Conservation (phyloP, 768 basidiomycete genomes). For the Hypholoma fasciculare region DNA sequence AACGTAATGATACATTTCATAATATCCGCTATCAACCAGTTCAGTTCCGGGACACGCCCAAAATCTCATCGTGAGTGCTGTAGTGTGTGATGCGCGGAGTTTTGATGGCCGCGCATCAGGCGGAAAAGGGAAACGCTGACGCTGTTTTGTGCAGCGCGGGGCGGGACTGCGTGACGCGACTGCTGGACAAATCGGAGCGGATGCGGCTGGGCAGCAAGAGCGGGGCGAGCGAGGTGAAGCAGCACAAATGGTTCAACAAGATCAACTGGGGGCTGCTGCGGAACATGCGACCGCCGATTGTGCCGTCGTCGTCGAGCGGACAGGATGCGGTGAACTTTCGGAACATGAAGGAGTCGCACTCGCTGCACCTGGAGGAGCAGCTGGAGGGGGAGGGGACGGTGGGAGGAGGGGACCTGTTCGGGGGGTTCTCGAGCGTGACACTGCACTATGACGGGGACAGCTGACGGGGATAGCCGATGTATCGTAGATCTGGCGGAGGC, state of each 20-base stretch:
- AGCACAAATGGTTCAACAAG: slow-evolving; percentile 97
- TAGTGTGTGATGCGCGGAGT: slow-evolving; percentile 25
- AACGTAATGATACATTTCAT: slow-evolving; percentile 93
- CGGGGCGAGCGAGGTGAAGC: slow-evolving; percentile 98
- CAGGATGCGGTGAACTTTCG: slow-evolving; percentile 90
- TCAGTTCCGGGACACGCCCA: slow-evolving; percentile 83
- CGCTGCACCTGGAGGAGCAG: slow-evolving; percentile 84
- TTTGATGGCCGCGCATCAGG: slow-evolving; percentile 25
- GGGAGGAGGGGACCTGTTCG: slow-evolving; percentile 67
- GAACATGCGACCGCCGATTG: slow-evolving; percentile 90
- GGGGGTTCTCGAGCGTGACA: slow-evolving; percentile 89
- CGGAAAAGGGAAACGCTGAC: slow-evolving; percentile 1
- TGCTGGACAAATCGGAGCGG: slow-evolving; percentile 91
- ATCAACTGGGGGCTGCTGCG: slow-evolving; percentile 96
- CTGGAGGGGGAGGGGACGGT: slow-evolving; percentile 35
- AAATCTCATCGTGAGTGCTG: slow-evolving; percentile 51
- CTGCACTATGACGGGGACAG: slow-evolving; percentile 78
- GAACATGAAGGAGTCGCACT: slow-evolving; percentile 85
- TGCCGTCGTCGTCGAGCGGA: slow-evolving; percentile 76
- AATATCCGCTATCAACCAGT: slow-evolving; percentile 91
- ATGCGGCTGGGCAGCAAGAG: slow-evolving; percentile 87
- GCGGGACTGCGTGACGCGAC: slow-evolving; percentile 83
- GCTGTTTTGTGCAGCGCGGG: slow-evolving; percentile 55
- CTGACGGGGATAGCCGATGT: slow-evolving; percentile 12
- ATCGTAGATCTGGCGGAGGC: slow-evolving; percentile 23